Evolutionary conservation across 139 green algal genomes (phyloP).

Genomic region (Pedinophyceae sp.): DNA sequence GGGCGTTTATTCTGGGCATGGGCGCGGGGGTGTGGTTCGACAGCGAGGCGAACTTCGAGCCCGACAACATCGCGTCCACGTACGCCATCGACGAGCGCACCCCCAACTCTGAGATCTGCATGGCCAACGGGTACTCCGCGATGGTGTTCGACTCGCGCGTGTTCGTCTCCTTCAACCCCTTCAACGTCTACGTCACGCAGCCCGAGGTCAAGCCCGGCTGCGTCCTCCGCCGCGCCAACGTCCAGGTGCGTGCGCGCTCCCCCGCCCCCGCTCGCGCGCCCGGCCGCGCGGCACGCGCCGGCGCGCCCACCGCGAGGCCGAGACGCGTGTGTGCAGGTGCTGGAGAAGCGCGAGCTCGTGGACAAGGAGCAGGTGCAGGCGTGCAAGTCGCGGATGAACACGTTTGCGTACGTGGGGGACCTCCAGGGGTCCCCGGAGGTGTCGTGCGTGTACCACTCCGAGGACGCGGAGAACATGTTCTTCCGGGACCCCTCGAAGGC

Average conservation of each 20-base stretch:
- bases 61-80: slow-evolving; percentile 73
- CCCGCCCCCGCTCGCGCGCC: too few species aligned
- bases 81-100: slow-evolving; percentile 89
- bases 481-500: slow-evolving; percentile 41
- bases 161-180: slow-evolving; percentile 97
- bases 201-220: slow-evolving; percentile 94
- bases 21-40: slow-evolving; percentile 58
- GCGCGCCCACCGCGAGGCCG: too few species aligned
- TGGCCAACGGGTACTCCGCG: slow-evolving; percentile 90
- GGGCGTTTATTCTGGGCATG: slow-evolving; percentile 79
- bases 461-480: slow-evolving; percentile 86
- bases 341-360: slow-evolving; percentile 83
- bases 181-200: slow-evolving; percentile 27
- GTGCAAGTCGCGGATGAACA: slow-evolving; percentile 97
- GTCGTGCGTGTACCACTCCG: slow-evolving; percentile 92
- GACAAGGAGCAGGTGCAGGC: slow-evolving; percentile 42
- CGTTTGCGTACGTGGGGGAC: slow-evolving; percentile 96
- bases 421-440: slow-evolving; percentile 66
- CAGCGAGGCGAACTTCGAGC: slow-evolving; percentile 52
- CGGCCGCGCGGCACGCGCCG: too few species aligned
- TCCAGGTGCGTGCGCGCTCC: too few species aligned
- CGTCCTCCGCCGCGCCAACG: slow-evolving; percentile 81
- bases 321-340: too few species aligned
- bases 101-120: slow-evolving; percentile 82
- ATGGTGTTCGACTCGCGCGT: slow-evolving; percentile 98